Percentiles rank a stretch among this genome's conserved stretches.
These are phyloP conservation scores for Lyophyllum shimeji DNA, from an alignment of 768 basidiomycete genomes.

Conservation along the genomic window DNA sequence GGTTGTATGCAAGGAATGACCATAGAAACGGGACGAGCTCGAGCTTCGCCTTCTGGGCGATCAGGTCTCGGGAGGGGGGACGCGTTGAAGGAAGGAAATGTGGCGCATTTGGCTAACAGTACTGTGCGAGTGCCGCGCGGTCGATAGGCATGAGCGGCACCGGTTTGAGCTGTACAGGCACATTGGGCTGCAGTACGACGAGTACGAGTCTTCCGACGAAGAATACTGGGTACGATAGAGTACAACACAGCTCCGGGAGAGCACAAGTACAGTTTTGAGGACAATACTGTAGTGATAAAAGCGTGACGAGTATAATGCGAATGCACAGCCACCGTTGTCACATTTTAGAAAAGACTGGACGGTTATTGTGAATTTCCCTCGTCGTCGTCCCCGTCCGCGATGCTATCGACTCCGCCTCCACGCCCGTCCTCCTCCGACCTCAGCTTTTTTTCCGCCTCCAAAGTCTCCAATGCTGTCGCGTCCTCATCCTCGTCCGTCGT, in stretches of 20 bases:
- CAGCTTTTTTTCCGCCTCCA: conserved; percentile 33
- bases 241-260: too few relatives aligned
- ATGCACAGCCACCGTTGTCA: not conserved
- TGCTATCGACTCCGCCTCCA: conserved; percentile 21
- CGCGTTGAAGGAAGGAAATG: conserved; percentile 3
- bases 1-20: conserved; percentile 4
- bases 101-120: conserved; percentile 1
- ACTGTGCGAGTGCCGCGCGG: not conserved
- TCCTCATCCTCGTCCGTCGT: conserved; percentile 26
- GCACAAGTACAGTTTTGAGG: too few relatives aligned
- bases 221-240: too few relatives aligned
- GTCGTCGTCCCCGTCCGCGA: not conserved
- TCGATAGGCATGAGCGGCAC: not conserved
- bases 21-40: not conserved
- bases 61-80: not conserved
- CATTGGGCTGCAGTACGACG: too few relatives aligned
- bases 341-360: not conserved
- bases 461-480: conserved; percentile 26
- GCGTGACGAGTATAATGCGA: not conserved
- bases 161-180: not conserved
- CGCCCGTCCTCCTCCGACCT: conserved; percentile 25
- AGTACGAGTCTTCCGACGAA: too few relatives aligned
- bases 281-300: too few relatives aligned
- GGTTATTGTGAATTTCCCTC: too few relatives aligned
- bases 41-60: conserved; percentile 7